These are phyloP conservation scores for Cryphonectria parasitica DNA, from an alignment of 2,329 filamentous ascomycete genomes.

Conservation along the genomic window DNA sequence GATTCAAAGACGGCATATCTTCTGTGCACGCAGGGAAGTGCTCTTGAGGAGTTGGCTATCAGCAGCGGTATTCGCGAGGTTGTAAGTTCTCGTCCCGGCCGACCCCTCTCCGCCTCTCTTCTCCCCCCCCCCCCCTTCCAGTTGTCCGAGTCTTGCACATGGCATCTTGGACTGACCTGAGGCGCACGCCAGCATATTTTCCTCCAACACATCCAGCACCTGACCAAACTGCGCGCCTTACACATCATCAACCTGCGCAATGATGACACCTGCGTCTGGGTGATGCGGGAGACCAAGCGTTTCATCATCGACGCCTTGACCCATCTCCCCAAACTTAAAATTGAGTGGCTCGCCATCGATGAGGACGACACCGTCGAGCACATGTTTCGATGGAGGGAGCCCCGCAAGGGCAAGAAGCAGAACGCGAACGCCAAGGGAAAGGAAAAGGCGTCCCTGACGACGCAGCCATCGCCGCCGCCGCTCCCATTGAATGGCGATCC, in stretches of 20 bases:
- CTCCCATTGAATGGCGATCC: slow-evolving; percentile 22
- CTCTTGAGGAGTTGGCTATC: slow-evolving; percentile 59
- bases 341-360: slow-evolving; percentile 63
- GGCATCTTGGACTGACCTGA: slow-evolving; percentile 24
- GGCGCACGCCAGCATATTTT: slow-evolving; percentile 53
- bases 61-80: slow-evolving; percentile 58
- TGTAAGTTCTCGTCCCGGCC: slow-evolving; percentile 45
- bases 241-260: slow-evolving; percentile 59
- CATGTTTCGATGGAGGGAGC: slow-evolving; percentile 48
- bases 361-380: slow-evolving; percentile 53
- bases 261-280: slow-evolving; percentile 60
- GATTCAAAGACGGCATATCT: slow-evolving; percentile 58
- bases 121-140: not conserved
- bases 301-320: slow-evolving; percentile 63
- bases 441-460: slow-evolving; percentile 37
- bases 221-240: slow-evolving; percentile 59
- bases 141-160: not conserved
- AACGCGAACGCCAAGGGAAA: slow-evolving; percentile 37
- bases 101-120: not conserved
- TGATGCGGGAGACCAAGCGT: slow-evolving; percentile 59
- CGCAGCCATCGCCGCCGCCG: not conserved
- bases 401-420: slow-evolving; percentile 36
- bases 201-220: slow-evolving; percentile 56
- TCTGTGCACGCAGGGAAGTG: slow-evolving; percentile 54
- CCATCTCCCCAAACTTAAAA: slow-evolving; percentile 57